These are phyloP conservation scores for Henckelia pumila DNA, from an alignment of 257 asterid genomes.

Conservation along the genomic window DNA sequence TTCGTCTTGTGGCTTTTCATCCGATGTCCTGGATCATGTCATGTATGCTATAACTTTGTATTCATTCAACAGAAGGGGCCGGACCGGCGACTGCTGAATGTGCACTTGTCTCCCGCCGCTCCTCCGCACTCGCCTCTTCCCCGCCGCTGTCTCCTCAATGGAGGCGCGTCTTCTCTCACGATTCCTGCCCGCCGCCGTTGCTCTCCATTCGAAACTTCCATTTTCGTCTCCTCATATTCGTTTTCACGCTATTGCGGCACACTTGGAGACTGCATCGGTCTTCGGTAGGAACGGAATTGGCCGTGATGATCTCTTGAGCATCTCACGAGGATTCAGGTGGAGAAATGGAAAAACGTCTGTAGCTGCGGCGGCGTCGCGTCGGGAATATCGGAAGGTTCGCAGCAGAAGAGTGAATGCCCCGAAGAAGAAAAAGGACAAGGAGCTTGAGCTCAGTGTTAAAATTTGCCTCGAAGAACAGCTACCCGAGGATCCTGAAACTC, in stretches of 20 bases:
- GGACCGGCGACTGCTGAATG: constrained; percentile 43
- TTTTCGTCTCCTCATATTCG: constrained; percentile 27
- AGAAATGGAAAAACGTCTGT: constrained; percentile 34
- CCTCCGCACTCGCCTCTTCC: constrained; percentile 40
- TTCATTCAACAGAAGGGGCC: background rate
- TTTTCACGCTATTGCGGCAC: constrained; percentile 28
- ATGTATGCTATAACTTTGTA: too few relatives aligned
- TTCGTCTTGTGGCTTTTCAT: too few relatives aligned
- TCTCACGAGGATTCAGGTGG: constrained; percentile 36
- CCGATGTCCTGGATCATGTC: too few relatives aligned
- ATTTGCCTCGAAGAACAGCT: constrained; percentile 79
- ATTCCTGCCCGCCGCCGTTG: constrained; percentile 33
- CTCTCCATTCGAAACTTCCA: constrained; percentile 25
- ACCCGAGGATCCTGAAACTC: constrained; percentile 89
- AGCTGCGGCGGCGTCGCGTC: constrained; percentile 39
- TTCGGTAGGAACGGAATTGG: constrained; percentile 29
- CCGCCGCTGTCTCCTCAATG: constrained; percentile 43
- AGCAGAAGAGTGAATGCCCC: constrained; percentile 39
- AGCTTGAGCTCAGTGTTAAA: constrained; percentile 73
- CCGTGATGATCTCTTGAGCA: constrained; percentile 22
- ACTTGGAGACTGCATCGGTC: constrained; percentile 24
- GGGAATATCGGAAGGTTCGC: constrained; percentile 65
- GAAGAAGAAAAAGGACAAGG: constrained; percentile 58
- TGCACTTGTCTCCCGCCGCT: constrained; percentile 53
- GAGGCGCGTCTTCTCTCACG: constrained; percentile 73